Percentiles rank a stretch among this genome's conserved stretches.
Conservation (phyloP, 208 protist genomes). For the Porcisia hertigi region DNA sequence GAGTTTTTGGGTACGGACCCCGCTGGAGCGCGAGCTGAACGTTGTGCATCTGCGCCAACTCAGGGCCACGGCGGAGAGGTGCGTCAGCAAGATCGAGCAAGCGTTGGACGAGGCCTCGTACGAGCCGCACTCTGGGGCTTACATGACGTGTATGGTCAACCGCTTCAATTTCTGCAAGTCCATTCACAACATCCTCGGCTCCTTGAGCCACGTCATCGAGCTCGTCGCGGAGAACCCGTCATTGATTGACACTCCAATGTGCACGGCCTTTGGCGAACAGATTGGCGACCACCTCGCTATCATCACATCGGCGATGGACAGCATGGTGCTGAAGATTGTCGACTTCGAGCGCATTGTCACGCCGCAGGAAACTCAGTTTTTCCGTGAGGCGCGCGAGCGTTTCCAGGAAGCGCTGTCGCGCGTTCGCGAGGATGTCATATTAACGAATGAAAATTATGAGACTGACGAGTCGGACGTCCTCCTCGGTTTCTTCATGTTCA, state of each 20-base stretch:
- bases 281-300: slow-evolving; percentile 80
- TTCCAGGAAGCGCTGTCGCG: slow-evolving; percentile 87
- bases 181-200: slow-evolving; percentile 81
- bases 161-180: slow-evolving; percentile 76
- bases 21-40: slow-evolving; percentile 86
- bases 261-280: slow-evolving; percentile 60
- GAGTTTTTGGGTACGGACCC: slow-evolving; percentile 80
- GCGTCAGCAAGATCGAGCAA: slow-evolving; percentile 62
- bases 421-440: slow-evolving; percentile 87
- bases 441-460: slow-evolving; percentile 91
- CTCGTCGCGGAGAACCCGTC: slow-evolving; percentile 66
- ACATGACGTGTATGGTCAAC: slow-evolving; percentile 55
- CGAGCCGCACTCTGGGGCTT: slow-evolving; percentile 80
- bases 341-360: slow-evolving; percentile 75
- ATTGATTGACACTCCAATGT: slow-evolving; percentile 81
- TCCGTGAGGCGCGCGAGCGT: slow-evolving; percentile 68
- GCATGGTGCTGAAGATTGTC: slow-evolving; percentile 90
- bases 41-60: slow-evolving; percentile 85
- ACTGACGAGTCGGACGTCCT: slow-evolving; percentile 89
- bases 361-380: slow-evolving; percentile 73
- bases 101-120: slow-evolving; percentile 75
- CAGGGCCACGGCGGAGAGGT: slow-evolving; percentile 69
- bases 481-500: slow-evolving; percentile 92
- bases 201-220: slow-evolving; percentile 82
- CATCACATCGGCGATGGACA: slow-evolving; percentile 88